Conservation (phyloP, 23 red algal genomes). For the Chondrus crispus region DNA sequence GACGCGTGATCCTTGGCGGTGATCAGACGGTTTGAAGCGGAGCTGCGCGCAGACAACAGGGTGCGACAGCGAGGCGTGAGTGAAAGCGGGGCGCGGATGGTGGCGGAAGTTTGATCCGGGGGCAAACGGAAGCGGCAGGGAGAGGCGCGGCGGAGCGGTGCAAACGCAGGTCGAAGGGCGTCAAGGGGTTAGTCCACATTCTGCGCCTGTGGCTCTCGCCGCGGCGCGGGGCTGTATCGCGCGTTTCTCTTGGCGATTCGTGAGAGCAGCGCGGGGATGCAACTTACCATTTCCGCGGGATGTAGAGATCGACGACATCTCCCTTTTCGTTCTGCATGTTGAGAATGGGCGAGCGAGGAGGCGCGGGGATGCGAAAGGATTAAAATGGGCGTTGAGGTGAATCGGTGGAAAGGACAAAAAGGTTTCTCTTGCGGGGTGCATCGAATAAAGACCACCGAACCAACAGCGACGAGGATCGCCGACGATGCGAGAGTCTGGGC, state of each 20-base stretch:
- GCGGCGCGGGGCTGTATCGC: too few relatives aligned
- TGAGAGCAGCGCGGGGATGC: not conserved
- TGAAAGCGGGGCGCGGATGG: not conserved
- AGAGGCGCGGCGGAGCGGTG: too few relatives aligned
- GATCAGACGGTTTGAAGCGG: slow-evolving; percentile 88
- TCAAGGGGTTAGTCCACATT: too few relatives aligned
- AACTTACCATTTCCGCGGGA: slow-evolving; percentile 95
- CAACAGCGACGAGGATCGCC: too few relatives aligned
- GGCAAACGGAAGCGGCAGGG: not conserved
- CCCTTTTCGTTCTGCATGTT: slow-evolving; percentile 93
- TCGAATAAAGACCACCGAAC: too few relatives aligned
- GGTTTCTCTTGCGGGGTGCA: too few relatives aligned
- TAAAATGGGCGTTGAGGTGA: too few relatives aligned
- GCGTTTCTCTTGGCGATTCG: too few relatives aligned
- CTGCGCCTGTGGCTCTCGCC: too few relatives aligned
- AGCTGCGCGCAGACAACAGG: slow-evolving; percentile 50
- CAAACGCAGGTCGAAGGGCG: not conserved
- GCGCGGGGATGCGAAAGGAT: too few relatives aligned
- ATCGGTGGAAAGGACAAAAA: too few relatives aligned
- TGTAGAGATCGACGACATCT: slow-evolving; percentile 97
- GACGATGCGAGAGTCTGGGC: too few relatives aligned
- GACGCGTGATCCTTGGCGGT: slow-evolving; percentile 97
- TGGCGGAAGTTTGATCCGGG: not conserved
- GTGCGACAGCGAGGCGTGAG: not conserved
- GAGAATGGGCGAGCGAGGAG: not conserved